phyloP scores from a whole-genome alignment of 495 filamentous ascomycete genomes.

The Glarea lozoyensis region DNA sequence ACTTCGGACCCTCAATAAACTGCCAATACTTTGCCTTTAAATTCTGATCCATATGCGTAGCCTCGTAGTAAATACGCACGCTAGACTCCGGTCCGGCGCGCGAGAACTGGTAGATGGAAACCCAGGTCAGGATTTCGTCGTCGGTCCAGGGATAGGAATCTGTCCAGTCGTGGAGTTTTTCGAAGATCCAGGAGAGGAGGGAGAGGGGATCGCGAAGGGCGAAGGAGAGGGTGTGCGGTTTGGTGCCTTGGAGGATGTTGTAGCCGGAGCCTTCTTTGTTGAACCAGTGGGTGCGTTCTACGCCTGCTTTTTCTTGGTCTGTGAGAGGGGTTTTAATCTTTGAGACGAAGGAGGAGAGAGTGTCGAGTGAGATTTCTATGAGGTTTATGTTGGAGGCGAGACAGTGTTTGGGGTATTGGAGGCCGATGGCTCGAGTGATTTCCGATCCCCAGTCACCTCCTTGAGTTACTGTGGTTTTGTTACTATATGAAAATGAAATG shows the following conservation, averaged over 20 bases:
- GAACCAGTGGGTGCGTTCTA: conserved; percentile 44
- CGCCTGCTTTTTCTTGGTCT: conserved; percentile 29
- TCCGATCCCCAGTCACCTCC: conserved; percentile 62
- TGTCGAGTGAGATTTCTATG: conserved; percentile 24
- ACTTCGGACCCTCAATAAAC: conserved; percentile 36
- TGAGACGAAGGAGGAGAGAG: not conserved
- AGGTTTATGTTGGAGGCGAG: conserved; percentile 43
- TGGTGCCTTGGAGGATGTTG: conserved; percentile 42
- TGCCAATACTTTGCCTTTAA: conserved; percentile 11
- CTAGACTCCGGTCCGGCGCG: conserved; percentile 45
- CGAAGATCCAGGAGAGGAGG: conserved; percentile 56
- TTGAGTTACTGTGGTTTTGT: conserved; percentile 43
- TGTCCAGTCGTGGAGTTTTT: conserved; percentile 61
- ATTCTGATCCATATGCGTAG: conserved; percentile 18
- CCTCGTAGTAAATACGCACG: conserved; percentile 51
- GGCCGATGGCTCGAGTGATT: conserved; percentile 49
- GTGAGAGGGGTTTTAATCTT: too few species aligned
- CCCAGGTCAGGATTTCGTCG: conserved; percentile 58
- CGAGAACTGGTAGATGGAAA: conserved; percentile 52
- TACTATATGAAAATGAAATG: not conserved
- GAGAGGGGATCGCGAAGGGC: conserved; percentile 49
- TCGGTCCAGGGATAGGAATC: conserved; percentile 59
- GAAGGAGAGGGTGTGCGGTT: conserved; percentile 52
- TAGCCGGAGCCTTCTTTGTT: conserved; percentile 44
- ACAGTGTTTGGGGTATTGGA: conserved; percentile 45